A percentile compares a stretch with the other conserved stretches of the same genome.
These are phyloP conservation scores for Aegilops tauschii DNA, from an alignment of 176 grass and related monocot genomes.

Conservation along the genomic window DNA sequence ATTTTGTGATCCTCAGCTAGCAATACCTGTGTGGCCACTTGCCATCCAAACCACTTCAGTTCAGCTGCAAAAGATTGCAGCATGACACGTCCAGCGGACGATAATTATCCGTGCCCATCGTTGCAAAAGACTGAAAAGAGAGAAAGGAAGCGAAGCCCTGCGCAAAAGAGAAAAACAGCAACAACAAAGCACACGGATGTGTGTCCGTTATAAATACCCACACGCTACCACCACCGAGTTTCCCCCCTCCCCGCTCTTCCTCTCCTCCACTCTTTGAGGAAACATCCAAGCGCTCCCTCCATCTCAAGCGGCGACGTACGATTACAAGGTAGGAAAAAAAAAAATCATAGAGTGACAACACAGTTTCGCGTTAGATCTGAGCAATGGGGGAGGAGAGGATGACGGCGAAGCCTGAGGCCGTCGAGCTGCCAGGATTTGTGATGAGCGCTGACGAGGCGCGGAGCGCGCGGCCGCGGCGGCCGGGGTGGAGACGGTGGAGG, in stretches of 20 bases:
- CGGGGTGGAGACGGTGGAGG: constrained; percentile 53
- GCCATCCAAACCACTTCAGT: background rate
- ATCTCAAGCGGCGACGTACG: background rate
- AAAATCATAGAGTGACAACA: background rate
- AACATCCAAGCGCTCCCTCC: constrained; percentile 22
- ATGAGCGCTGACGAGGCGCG: constrained; percentile 63
- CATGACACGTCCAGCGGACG: constrained; percentile 19
- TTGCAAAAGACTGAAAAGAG: background rate
- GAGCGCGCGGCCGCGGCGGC: constrained; percentile 45
- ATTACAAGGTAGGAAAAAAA: constrained; percentile 4
- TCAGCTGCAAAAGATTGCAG: background rate
- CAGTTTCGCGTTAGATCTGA: constrained; percentile 31
- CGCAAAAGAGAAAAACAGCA: background rate
- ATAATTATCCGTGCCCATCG: background rate
- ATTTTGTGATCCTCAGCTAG: background rate
- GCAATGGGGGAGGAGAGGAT: constrained; percentile 58
- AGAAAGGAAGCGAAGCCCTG: background rate
- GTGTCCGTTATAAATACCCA: constrained; percentile 62
- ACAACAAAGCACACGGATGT: background rate
- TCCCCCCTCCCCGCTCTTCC: background rate
- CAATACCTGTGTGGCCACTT: background rate
- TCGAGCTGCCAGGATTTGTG: constrained; percentile 61
- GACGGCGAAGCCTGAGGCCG: constrained; percentile 12
- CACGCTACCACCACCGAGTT: constrained; percentile 1
- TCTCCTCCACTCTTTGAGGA: constrained; percentile 54